Evolutionary conservation across 164 flowering plant genomes (phyloP), one percentile per base, ranked within the genome.

Genomic region (Aristolochia contorta): DNA sequence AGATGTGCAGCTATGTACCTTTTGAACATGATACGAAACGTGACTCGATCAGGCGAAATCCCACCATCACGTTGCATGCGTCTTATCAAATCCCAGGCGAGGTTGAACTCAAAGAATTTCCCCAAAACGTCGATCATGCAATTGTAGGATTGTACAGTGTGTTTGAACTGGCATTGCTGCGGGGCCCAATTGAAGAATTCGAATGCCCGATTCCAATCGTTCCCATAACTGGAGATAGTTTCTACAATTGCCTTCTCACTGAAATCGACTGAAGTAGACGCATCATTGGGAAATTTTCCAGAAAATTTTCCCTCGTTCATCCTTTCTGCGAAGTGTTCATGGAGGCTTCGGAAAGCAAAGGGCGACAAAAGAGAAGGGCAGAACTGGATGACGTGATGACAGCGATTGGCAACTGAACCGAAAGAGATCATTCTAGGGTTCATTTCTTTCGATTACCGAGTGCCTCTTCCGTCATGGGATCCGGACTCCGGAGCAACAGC

Each of bases 151-250:
- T 78, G 76, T 18, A 79, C 69, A 37, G 72, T 81, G 80, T 90
- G 98, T 8, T 57, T 47, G 68, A 82, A 84, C 10, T 61, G 63
- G 62, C 56, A 56, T 10, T 77, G 66, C 2, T 65, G 54, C 46
- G 84, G 81, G 18, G 75, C 82, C 98, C 98, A 93, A 47, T 80
- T 76, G 82, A 89, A 90, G 80, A 89, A 93, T 21, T 90, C 96
- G 21, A 82, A 56, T 0, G 94, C 94, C 0, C 79, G 70, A 55
- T 74, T 80, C 86, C 91, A 87, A 67, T 93, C 97, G 60, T 80
- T 90, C 65, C 63, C 51, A 66, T 84, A 90, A 61, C 77, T 77
- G 22, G 78, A 60, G 56, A 93, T 87, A 4, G 90, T 71, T 54
- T 86, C 78, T 25, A 66, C 58, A 0, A 89, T 80, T 2, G 84